Conservation (phyloP, 202 grass and related monocot genomes). For the Thinopyrum obtusiflorum region DNA sequence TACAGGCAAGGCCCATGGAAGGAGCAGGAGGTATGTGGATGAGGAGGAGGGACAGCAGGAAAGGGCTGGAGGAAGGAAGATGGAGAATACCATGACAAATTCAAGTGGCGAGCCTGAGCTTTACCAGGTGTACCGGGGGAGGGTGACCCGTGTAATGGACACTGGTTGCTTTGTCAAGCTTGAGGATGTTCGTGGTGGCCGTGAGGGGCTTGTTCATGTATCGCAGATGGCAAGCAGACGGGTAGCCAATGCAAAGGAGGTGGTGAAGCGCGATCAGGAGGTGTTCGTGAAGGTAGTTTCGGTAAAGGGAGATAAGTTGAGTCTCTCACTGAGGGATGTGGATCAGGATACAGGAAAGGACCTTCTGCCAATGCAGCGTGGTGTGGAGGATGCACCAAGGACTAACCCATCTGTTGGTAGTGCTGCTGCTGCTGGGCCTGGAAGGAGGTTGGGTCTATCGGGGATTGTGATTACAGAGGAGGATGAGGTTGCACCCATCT, state of each 20-base stretch:
- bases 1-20: slow-evolving; percentile 33
- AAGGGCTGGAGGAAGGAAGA: slow-evolving; percentile 22
- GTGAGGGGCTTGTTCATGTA: slow-evolving; percentile 83
- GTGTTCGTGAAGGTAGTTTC: slow-evolving; percentile 87
- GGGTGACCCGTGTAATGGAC: slow-evolving; percentile 81
- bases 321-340: slow-evolving; percentile 80
- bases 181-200: slow-evolving; percentile 49
- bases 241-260: slow-evolving; percentile 75
- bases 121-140: slow-evolving; percentile 73
- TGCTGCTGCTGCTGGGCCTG: slow-evolving; percentile 24
- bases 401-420: slow-evolving; percentile 55
- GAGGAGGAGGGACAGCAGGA: slow-evolving; percentile 43
- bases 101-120: slow-evolving; percentile 57
- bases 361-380: slow-evolving; percentile 64
- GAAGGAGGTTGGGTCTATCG: slow-evolving; percentile 67
- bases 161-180: slow-evolving; percentile 89
- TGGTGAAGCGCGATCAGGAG: slow-evolving; percentile 79
- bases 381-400: slow-evolving; percentile 43
- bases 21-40: slow-evolving; percentile 43
- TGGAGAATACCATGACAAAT: slow-evolving; percentile 18
- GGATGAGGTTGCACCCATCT: slow-evolving; percentile 45
- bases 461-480: slow-evolving; percentile 82
- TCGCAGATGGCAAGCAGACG: slow-evolving; percentile 72
- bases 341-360: slow-evolving; percentile 91
- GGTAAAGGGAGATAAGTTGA: slow-evolving; percentile 75